Evolutionary conservation across 75 land plant species (phyloP).

Genomic region (Adiantum capillusveneris): DNA sequence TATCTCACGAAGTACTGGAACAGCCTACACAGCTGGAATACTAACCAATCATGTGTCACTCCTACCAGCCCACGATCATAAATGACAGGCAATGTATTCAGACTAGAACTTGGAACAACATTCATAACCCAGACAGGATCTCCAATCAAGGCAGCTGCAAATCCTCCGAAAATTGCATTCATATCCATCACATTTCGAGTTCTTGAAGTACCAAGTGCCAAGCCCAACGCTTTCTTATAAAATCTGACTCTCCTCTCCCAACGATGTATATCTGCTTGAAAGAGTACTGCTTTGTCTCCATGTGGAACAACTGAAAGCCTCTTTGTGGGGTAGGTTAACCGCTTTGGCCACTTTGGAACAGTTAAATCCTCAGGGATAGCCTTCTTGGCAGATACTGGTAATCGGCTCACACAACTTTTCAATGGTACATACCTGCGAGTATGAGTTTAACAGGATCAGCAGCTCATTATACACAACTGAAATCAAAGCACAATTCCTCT

Average conservation of each 20-base stretch:
- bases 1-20: too few species aligned
- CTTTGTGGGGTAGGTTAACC: constrained; percentile 45
- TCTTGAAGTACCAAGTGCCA: constrained; percentile 58
- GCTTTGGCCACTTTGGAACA: constrained; percentile 66
- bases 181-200: constrained; percentile 83
- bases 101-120: constrained; percentile 59
- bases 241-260: constrained; percentile 65
- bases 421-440: constrained; percentile 60
- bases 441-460: too few species aligned
- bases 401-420: constrained; percentile 56
- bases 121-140: constrained; percentile 98
- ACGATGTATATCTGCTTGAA: constrained; percentile 61
- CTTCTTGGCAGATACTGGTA: constrained; percentile 13
- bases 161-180: constrained; percentile 91
- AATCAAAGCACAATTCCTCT: too few species aligned
- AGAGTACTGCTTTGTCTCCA: constrained; percentile 41
- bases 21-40: too few species aligned
- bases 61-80: constrained; percentile 91
- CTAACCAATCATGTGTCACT: constrained; percentile 90
- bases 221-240: constrained; percentile 50
- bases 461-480: too few species aligned
- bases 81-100: constrained; percentile 57
- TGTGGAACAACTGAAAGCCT: constrained; percentile 39
- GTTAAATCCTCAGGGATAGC: constrained; percentile 25
- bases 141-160: constrained; percentile 65